A percentile compares a stretch with the other conserved stretches of the same genome.
phyloP scores from a whole-genome alignment of 2,329 filamentous ascomycete species.

The Cladosporium sp. region DNA sequence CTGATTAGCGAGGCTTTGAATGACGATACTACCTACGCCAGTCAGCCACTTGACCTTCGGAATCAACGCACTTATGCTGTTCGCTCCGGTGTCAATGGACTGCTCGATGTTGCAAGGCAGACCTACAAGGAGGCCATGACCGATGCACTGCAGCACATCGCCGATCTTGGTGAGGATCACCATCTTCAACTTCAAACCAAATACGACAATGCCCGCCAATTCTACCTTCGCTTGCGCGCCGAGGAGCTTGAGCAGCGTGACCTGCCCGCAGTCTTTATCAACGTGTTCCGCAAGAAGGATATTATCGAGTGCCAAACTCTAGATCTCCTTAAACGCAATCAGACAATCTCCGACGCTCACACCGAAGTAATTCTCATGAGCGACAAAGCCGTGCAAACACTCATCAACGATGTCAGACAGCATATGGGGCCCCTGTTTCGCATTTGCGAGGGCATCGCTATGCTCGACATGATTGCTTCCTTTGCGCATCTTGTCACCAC shows the following conservation, averaged over 20 bases:
- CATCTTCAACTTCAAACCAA: constrained; percentile 61
- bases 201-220: constrained; percentile 73
- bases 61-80: constrained; percentile 91
- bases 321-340: constrained; percentile 71
- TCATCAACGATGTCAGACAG: constrained; percentile 67
- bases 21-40: constrained; percentile 72
- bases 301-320: constrained; percentile 83
- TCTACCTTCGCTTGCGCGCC: constrained; percentile 65
- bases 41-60: constrained; percentile 73
- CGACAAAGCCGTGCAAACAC: constrained; percentile 66
- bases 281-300: constrained; percentile 66
- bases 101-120: constrained; percentile 82
- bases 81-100: constrained; percentile 75
- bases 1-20: constrained; percentile 71
- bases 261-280: constrained; percentile 70
- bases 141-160: constrained; percentile 68
- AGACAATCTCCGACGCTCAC: constrained; percentile 70
- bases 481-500: constrained; percentile 71
- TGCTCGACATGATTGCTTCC: constrained; percentile 64
- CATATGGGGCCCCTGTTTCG: constrained; percentile 72
- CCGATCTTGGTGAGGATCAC: constrained; percentile 56
- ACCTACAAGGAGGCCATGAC: constrained; percentile 85
- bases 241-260: constrained; percentile 56
- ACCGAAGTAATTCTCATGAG: constrained; percentile 77
- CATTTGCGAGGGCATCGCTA: constrained; percentile 77